Evolutionary conservation across 768 basidiomycete species (phyloP).

Genomic region (Boletus subcaerulescens): DNA sequence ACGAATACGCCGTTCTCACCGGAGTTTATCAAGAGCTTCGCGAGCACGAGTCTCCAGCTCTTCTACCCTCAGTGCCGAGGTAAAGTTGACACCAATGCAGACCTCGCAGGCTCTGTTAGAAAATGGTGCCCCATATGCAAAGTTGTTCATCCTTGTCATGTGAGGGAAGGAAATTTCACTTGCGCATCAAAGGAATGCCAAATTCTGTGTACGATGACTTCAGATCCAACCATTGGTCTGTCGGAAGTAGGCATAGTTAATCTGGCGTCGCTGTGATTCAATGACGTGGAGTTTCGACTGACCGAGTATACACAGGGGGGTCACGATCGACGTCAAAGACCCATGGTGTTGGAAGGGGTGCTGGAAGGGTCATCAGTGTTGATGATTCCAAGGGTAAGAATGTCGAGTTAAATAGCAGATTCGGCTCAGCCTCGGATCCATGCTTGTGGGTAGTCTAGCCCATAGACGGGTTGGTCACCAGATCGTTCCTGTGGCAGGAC

Average conservation of each 20-base stretch:
- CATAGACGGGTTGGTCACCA: too few relatives aligned
- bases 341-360: neutral
- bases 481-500: too few relatives aligned
- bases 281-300: neutral
- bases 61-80: slow-evolving; percentile 4
- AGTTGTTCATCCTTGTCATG: neutral
- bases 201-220: slow-evolving; percentile 6
- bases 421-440: too few relatives aligned
- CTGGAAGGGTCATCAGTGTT: neutral
- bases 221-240: slow-evolving; percentile 18
- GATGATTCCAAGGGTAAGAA: too few relatives aligned
- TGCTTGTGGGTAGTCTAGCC: too few relatives aligned
- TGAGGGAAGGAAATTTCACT: neutral
- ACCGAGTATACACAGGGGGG: slow-evolving; percentile 20
- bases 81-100: slow-evolving; percentile 17
- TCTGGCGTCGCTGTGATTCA: too few relatives aligned
- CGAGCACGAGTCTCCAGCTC: slow-evolving; percentile 8
- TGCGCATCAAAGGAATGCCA: slow-evolving; percentile 10
- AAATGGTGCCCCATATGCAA: neutral
- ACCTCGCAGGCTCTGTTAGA: slow-evolving; percentile 13
- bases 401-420: too few relatives aligned
- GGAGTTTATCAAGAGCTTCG: slow-evolving; percentile 17
- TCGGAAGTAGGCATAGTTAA: neutral
- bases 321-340: slow-evolving; percentile 3
- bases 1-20: slow-evolving; percentile 1